Evolutionary conservation across 805 yeast species (phyloP).

Genomic region (Candida broadrunensis): DNA sequence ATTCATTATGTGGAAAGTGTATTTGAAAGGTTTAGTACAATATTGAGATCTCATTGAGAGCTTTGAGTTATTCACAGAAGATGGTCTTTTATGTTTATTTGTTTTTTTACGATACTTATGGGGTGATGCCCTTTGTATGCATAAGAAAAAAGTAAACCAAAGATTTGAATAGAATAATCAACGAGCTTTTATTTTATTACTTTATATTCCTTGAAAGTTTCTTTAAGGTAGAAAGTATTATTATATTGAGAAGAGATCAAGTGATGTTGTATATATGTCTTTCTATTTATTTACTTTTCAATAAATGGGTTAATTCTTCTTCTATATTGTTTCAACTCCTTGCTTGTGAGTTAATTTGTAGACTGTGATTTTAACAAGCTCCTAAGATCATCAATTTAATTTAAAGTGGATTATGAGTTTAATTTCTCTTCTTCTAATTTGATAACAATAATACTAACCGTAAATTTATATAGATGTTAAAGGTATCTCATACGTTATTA

Average conservation of each 20-base stretch:
- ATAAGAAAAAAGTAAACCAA: neutral
- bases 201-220: too few species aligned
- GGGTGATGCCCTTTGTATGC: neutral
- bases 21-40: constrained; percentile 1
- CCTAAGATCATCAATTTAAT: too few species aligned
- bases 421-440: too few species aligned
- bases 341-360: too few species aligned
- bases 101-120: neutral
- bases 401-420: too few species aligned
- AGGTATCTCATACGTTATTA: constrained; percentile 91
- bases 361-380: constrained; percentile 1
- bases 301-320: neutral
- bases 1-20: neutral
- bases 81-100: neutral
- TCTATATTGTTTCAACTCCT: neutral
- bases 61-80: too few species aligned
- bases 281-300: neutral
- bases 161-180: neutral
- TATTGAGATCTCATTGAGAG: neutral
- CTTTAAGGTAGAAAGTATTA: too few species aligned
- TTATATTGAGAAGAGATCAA: neutral
- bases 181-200: too few species aligned
- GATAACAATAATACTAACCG: neutral
- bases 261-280: neutral
- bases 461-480: constrained; percentile 70